These are phyloP conservation scores for Phytophthora crassamura DNA, from an alignment of 352 stramenopile species.

Conservation along the genomic window DNA sequence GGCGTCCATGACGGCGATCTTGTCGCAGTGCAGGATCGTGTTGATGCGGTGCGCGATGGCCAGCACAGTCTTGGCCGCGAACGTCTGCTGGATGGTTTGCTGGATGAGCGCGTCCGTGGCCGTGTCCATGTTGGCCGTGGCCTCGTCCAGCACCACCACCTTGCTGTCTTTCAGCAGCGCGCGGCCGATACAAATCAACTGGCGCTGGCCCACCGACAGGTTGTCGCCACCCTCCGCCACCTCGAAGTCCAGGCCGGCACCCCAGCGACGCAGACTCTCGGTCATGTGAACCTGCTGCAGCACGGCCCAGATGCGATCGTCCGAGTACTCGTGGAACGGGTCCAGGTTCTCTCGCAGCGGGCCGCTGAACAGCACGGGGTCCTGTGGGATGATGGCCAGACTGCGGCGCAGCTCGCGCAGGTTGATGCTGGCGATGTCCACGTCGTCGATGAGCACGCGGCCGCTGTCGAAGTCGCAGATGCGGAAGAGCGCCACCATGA, in stretches of 20 bases:
- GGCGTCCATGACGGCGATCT: slow-evolving; percentile 90
- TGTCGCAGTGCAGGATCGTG: slow-evolving; percentile 94
- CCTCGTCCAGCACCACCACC: slow-evolving; percentile 97
- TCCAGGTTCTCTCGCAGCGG: slow-evolving; percentile 93
- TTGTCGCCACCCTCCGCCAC: slow-evolving; percentile 94
- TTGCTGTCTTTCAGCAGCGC: slow-evolving; percentile 90
- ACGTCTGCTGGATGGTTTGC: slow-evolving; percentile 89
- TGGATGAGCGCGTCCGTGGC: slow-evolving; percentile 61
- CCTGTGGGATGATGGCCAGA: slow-evolving; percentile 66
- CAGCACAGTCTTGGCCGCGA: slow-evolving; percentile 89
- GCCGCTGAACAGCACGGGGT: slow-evolving; percentile 93
- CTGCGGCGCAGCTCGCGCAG: slow-evolving; percentile 41
- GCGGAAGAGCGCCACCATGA: slow-evolving; percentile 52
- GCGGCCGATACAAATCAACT: slow-evolving; percentile 95
- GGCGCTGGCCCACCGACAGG: slow-evolving; percentile 93
- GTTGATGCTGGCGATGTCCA: slow-evolving; percentile 61
- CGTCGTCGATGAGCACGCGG: slow-evolving; percentile 86
- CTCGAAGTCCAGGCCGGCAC: slow-evolving; percentile 78
- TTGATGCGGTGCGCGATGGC: slow-evolving; percentile 94
- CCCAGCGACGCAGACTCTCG: slow-evolving; percentile 56
- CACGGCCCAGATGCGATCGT: slow-evolving; percentile 72
- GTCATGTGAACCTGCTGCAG: slow-evolving; percentile 73
- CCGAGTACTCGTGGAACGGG: slow-evolving; percentile 83
- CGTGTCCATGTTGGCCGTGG: slow-evolving; percentile 86
- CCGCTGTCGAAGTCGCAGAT: slow-evolving; percentile 64